A percentile compares a stretch with the other conserved stretches of the same genome.
These are phyloP conservation scores for Acorus gramineus DNA, from an alignment of 106 monocot species.

Conservation along the genomic window DNA sequence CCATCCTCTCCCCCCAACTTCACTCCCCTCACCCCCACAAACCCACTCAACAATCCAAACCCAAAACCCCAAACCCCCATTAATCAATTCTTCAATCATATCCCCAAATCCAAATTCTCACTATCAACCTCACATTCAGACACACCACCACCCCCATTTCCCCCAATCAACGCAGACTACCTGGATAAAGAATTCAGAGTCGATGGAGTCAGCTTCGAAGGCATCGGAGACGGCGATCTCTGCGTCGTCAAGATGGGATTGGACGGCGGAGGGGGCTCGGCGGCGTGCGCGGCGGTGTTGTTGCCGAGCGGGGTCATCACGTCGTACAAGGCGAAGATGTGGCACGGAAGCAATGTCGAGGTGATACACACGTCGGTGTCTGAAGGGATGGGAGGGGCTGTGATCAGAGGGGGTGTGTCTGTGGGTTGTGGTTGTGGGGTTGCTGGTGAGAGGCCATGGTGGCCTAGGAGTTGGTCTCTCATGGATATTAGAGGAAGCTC, in stretches of 20 bases:
- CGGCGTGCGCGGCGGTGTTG: slow-evolving; percentile 12
- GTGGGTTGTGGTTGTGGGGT: slow-evolving; percentile 23
- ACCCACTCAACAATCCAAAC: slow-evolving; percentile 4
- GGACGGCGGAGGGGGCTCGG: slow-evolving; percentile 40
- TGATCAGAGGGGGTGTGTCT: slow-evolving; percentile 46
- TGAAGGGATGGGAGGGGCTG: slow-evolving; percentile 19
- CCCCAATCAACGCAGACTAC: slow-evolving; percentile 45
- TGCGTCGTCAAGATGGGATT: slow-evolving; percentile 57
- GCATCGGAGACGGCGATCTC: slow-evolving; percentile 26
- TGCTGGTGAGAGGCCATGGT: slow-evolving; percentile 27
- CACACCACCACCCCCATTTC: neutral
- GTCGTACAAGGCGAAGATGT: slow-evolving; percentile 71
- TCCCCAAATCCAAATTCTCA: no score
- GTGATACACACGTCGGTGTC: slow-evolving; percentile 58
- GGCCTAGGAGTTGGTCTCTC: slow-evolving; percentile 51
- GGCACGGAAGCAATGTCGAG: slow-evolving; percentile 58
- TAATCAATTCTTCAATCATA: neutral
- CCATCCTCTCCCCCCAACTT: neutral
- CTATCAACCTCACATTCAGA: neutral
- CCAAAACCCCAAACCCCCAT: neutral
- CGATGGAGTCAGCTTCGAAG: slow-evolving; percentile 56
- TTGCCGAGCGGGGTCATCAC: slow-evolving; percentile 67
- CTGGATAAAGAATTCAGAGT: slow-evolving; percentile 50
- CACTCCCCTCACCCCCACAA: neutral
- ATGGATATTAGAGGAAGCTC: slow-evolving; percentile 49